Percentiles rank a stretch among this genome's conserved stretches.
phyloP scores from a whole-genome alignment of 202 grass and related monocot genomes.

The Setaria italica region DNA sequence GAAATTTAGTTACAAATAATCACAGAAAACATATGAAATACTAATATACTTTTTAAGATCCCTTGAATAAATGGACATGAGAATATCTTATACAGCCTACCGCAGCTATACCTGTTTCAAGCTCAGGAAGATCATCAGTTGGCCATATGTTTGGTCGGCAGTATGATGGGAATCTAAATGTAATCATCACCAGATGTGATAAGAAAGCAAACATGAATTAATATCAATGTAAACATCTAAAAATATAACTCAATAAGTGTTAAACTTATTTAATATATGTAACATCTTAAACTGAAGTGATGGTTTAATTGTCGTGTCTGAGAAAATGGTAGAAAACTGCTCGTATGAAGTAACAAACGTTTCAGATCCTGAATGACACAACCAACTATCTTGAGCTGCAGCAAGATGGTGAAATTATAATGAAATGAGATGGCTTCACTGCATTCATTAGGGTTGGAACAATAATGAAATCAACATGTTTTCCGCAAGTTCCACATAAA shows the following conservation, averaged over 20 bases:
- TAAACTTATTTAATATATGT: too few relatives aligned
- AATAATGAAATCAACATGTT: not conserved
- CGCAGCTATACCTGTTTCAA: slow-evolving; percentile 69
- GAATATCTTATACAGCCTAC: not conserved
- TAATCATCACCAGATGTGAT: not conserved
- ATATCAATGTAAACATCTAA: not conserved
- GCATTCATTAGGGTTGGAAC: not conserved
- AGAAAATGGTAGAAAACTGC: not conserved
- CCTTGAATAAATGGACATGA: not conserved
- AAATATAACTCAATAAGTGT: not conserved
- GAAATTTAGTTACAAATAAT: too few relatives aligned
- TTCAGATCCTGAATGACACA: not conserved
- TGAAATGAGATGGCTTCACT: not conserved
- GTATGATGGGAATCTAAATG: slow-evolving; percentile 85
- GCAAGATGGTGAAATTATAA: not conserved
- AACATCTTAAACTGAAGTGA: too few relatives aligned
- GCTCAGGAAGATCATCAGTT: slow-evolving; percentile 63
- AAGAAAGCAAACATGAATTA: not conserved
- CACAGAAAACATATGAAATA: not conserved
- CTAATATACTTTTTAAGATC: not conserved
- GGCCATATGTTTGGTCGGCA: slow-evolving; percentile 96
- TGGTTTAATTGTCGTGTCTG: too few relatives aligned
- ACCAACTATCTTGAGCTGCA: not conserved
- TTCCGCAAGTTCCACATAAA: not conserved
- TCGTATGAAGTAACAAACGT: not conserved